A percentile compares a stretch with the other conserved stretches of the same genome.
These are phyloP conservation scores for Austroboletus eburneus DNA, from an alignment of 768 basidiomycete species.

Conservation along the genomic window DNA sequence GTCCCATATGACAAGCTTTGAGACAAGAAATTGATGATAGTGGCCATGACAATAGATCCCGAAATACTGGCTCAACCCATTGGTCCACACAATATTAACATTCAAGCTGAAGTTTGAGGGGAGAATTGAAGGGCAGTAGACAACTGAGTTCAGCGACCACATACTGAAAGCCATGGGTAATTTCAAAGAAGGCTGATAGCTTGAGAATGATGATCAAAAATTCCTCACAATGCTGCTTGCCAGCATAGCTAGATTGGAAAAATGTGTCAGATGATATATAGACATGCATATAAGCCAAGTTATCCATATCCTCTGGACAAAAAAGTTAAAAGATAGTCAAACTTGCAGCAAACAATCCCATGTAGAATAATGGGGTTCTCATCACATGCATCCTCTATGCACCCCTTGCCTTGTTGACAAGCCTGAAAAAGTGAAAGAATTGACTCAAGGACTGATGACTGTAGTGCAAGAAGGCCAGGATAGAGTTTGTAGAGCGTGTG, in stretches of 20 bases:
- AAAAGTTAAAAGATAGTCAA: constrained; percentile 1
- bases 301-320: not conserved
- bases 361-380: constrained; percentile 4
- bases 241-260: constrained; percentile 3
- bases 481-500: not conserved
- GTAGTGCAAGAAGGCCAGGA: not conserved
- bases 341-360: not conserved
- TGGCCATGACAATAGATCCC: not conserved
- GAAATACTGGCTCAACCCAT: constrained; percentile 9
- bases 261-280: not conserved
- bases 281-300: not conserved
- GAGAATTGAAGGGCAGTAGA: not conserved
- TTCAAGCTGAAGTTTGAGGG: constrained; percentile 8
- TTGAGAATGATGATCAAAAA: constrained; percentile 5
- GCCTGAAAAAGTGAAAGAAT: not conserved
- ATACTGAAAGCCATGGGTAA: constrained; percentile 3
- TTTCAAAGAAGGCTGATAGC: not conserved
- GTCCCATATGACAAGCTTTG: constrained; percentile 1
- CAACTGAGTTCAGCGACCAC: constrained; percentile 1
- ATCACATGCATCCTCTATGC: not conserved
- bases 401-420: not conserved
- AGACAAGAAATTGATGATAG: constrained; percentile 2
- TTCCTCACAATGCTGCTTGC: constrained; percentile 2
- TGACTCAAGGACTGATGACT: not conserved
- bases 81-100: constrained; percentile 1